Percentiles rank a stretch among this genome's conserved stretches.
Conservation (phyloP, 257 asterid species). For the Ilex asprella region DNA sequence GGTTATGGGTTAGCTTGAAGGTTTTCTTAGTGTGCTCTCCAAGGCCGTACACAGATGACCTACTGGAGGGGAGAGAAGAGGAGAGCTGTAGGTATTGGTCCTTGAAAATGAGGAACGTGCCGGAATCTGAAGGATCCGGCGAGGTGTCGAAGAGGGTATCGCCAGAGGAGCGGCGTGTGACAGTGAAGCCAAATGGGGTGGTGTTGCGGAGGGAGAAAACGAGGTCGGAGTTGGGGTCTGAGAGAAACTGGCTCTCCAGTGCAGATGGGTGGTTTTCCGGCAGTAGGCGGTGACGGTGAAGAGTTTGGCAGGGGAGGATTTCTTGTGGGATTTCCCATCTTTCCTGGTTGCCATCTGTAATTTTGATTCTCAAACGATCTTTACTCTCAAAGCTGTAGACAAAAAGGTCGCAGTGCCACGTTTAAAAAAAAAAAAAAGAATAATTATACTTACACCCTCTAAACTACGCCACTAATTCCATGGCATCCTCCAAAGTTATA, state of each 20-base stretch:
- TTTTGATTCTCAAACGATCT: conserved; percentile 39
- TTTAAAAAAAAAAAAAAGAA: too few species aligned
- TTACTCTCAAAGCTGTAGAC: conserved; percentile 43
- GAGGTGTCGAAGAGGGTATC: conserved; percentile 37
- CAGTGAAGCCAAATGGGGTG: conserved; percentile 45
- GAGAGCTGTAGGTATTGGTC: conserved; percentile 86
- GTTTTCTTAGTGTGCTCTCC: conserved; percentile 83
- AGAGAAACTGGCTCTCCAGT: conserved; percentile 9
- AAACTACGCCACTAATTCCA: too few species aligned
- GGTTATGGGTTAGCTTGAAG: conserved; percentile 43
- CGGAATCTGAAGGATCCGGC: conserved; percentile 17
- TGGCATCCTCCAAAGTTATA: too few species aligned
- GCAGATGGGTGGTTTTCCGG: conserved; percentile 11
- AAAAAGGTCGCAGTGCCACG: background rate
- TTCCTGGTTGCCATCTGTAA: conserved; percentile 35
- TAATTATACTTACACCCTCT: too few species aligned
- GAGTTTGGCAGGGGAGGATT: conserved; percentile 33
- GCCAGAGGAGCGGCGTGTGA: conserved; percentile 41
- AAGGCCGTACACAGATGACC: conserved; percentile 65
- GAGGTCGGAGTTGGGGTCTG: conserved; percentile 33
- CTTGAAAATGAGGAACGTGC: conserved; percentile 44
- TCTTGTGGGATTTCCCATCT: conserved; percentile 51
- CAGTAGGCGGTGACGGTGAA: conserved; percentile 4
- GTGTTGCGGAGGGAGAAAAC: conserved; percentile 37
- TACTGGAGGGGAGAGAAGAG: conserved; percentile 43